Percentiles rank a stretch among this genome's conserved stretches.
Evolutionary conservation across 306 rosid genomes (phyloP).

Genomic region (Acacia confusa): DNA sequence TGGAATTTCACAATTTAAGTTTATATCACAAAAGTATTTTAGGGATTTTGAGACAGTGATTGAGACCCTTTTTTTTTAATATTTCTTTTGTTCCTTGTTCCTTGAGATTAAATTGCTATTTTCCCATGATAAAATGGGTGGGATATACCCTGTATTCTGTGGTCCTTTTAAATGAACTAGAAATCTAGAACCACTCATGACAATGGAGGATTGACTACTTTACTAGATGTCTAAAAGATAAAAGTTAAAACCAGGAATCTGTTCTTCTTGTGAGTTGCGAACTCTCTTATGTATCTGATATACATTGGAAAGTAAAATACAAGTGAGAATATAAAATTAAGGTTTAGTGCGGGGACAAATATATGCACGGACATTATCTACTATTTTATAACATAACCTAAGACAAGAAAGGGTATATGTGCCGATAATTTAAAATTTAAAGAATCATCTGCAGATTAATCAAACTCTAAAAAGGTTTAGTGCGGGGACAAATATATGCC

Average conservation of each 20-base stretch:
- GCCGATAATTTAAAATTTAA: background rate
- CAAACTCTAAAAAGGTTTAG: background rate
- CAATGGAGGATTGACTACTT: background rate
- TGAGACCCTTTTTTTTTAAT: too few relatives aligned
- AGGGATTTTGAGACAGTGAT: too few relatives aligned
- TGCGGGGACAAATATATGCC: background rate
- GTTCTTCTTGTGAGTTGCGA: background rate
- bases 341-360: too few relatives aligned
- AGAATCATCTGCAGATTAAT: background rate
- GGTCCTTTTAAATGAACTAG: background rate
- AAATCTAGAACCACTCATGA: background rate
- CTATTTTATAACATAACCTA: background rate
- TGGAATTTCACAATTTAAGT: too few relatives aligned
- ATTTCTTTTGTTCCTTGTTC: too few relatives aligned
- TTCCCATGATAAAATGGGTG: constrained; percentile 39
- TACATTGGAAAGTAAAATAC: background rate
- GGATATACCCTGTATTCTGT: background rate
- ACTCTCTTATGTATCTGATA: background rate
- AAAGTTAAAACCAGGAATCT: background rate
- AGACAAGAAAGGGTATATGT: background rate
- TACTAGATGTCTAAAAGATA: background rate
- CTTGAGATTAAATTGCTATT: too few relatives aligned
- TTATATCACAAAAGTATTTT: too few relatives aligned
- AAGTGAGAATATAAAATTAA: background rate
- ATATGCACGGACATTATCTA: too few relatives aligned